phyloP scores from a whole-genome alignment of 257 asterid genomes.

The Solanum okadae region DNA sequence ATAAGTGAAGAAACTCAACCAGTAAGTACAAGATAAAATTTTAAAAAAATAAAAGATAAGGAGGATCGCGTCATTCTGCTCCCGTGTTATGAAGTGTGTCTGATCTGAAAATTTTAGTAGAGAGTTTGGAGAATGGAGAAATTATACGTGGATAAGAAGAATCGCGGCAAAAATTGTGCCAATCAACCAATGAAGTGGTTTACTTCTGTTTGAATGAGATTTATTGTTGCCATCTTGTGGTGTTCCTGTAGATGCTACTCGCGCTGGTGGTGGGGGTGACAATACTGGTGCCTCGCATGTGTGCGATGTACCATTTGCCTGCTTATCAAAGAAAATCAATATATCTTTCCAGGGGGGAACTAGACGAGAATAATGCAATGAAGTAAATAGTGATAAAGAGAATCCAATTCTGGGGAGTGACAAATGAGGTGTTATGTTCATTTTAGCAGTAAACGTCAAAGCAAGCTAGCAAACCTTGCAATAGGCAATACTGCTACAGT shows the following conservation, averaged over 20 bases:
- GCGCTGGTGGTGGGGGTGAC: constrained; percentile 91
- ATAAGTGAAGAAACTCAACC: not conserved
- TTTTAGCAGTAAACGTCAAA: not conserved
- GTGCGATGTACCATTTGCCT: constrained; percentile 45
- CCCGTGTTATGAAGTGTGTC: not conserved
- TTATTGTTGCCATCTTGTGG: constrained; percentile 6
- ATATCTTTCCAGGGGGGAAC: not conserved
- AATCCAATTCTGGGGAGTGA: not conserved
- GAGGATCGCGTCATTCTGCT: not conserved
- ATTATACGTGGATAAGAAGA: constrained; percentile 15
- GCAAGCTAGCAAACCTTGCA: constrained; percentile 47
- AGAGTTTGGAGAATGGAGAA: not conserved
- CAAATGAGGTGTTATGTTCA: not conserved
- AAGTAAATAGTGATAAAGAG: not conserved
- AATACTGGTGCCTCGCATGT: constrained; percentile 61
- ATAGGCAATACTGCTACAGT: constrained; percentile 77
- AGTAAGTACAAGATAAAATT: not conserved
- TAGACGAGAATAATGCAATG: not conserved
- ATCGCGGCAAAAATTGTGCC: constrained; percentile 13
- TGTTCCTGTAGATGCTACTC: constrained; percentile 12
- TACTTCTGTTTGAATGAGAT: constrained; percentile 22
- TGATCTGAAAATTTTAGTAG: not conserved
- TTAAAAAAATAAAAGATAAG: not conserved
- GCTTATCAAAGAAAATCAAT: not conserved
- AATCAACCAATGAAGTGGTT: constrained; percentile 27